Percentiles rank a stretch among this genome's conserved stretches.
Conservation (phyloP, 1,284 basidiomycete genomes). For the Volvariella surrecta region DNA sequence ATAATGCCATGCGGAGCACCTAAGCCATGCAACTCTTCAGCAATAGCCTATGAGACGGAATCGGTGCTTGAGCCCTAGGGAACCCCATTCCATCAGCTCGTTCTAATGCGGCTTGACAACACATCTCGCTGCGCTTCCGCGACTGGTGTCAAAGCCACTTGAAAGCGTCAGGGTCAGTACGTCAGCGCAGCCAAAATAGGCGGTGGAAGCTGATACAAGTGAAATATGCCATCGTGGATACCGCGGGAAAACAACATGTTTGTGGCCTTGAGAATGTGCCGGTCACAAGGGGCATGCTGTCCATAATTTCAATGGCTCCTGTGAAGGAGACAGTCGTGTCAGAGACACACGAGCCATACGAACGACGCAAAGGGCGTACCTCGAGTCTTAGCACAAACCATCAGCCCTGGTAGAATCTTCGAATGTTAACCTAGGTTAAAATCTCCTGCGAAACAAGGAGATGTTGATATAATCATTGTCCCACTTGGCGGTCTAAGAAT, state of each 20-base stretch:
- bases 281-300: conserved; percentile 8
- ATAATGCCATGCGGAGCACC: conserved; percentile 46
- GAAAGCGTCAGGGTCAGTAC: conserved; percentile 13
- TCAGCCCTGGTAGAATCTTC: conserved; percentile 66
- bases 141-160: conserved; percentile 50
- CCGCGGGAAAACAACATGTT: background rate
- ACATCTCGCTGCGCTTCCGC: conserved; percentile 44
- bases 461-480: conserved; percentile 50
- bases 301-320: conserved; percentile 32
- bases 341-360: background rate
- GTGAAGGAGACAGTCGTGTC: conserved; percentile 4
- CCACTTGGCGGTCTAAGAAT: conserved; percentile 51
- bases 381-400: conserved; percentile 61
- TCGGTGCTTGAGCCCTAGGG: conserved; percentile 46
- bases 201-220: background rate
- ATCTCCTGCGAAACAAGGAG: conserved; percentile 43
- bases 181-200: background rate
- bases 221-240: too few relatives aligned
- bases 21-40: conserved; percentile 45
- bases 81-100: conserved; percentile 51
- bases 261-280: too few relatives aligned
- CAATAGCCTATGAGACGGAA: conserved; percentile 31
- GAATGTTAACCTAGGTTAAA: conserved; percentile 73
- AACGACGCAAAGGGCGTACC: conserved; percentile 29
- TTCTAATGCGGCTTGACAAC: conserved; percentile 41